Percentiles rank a stretch among this genome's conserved stretches.
Evolutionary conservation across 208 protist species (phyloP).

Genomic region (Acanthamoeba sp.): DNA sequence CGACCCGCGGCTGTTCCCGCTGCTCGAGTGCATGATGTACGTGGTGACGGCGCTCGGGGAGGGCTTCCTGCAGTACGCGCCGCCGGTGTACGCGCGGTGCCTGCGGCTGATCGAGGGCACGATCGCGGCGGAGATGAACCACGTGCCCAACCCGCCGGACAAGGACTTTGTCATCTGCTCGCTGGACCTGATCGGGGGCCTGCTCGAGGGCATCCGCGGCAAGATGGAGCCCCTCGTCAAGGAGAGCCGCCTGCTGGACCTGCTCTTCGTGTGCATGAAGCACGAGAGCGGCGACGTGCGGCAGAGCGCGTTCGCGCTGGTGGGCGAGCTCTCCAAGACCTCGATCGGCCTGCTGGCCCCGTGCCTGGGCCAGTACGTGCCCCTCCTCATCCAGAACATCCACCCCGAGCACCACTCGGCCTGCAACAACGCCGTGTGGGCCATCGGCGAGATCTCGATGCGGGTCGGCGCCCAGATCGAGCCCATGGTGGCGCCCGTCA

Average conservation of each 20-base stretch:
- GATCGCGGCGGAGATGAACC: conserved; percentile 34
- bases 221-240: conserved; percentile 84
- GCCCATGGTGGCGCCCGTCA: conserved; percentile 78
- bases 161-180: conserved; percentile 90
- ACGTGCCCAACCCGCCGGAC: conserved; percentile 74
- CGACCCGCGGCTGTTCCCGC: conserved; percentile 66
- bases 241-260: conserved; percentile 77
- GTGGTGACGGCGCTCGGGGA: conserved; percentile 75
- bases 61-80: conserved; percentile 73
- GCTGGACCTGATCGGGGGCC: conserved; percentile 90
- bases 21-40: conserved; percentile 79
- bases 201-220: conserved; percentile 87
- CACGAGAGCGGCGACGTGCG: conserved; percentile 83
- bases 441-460: conserved; percentile 90
- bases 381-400: conserved; percentile 85
- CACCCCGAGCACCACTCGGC: conserved; percentile 86
- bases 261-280: conserved; percentile 87
- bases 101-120: conserved; percentile 79
- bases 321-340: conserved; percentile 90
- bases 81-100: conserved; percentile 74
- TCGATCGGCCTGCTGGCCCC: conserved; percentile 81
- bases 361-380: conserved; percentile 84
- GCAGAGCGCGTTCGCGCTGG: conserved; percentile 90
- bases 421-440: conserved; percentile 93
- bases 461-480: conserved; percentile 77